These are phyloP conservation scores for Pyricularia pennisetigena DNA, from an alignment of 2,329 filamentous ascomycete species.

Conservation along the genomic window DNA sequence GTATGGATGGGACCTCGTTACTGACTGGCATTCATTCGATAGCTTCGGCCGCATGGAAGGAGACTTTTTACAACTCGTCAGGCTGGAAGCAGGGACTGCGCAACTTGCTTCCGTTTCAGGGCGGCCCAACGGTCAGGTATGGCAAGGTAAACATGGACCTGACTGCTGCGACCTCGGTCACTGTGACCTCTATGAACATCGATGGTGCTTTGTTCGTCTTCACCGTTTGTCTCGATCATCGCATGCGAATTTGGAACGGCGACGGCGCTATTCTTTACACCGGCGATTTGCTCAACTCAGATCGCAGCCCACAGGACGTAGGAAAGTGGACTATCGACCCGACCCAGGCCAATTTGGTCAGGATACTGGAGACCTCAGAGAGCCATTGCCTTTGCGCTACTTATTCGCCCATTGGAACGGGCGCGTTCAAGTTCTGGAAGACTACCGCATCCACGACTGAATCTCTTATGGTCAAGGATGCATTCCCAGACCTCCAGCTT, in stretches of 20 bases:
- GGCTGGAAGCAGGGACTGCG: conserved; percentile 60
- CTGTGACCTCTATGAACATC: conserved; percentile 41
- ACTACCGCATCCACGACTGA: conserved; percentile 57
- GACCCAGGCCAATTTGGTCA: conserved; percentile 65
- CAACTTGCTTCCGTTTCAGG: conserved; percentile 57
- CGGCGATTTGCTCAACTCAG: conserved; percentile 66
- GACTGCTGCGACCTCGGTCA: conserved; percentile 55
- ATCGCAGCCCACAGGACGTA: conserved; percentile 55
- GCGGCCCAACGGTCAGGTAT: conserved; percentile 52
- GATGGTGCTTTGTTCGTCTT: conserved; percentile 49
- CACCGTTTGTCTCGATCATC: conserved; percentile 82
- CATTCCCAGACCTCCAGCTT: conserved; percentile 54
- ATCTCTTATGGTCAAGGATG: conserved; percentile 56
- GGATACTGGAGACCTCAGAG: conserved; percentile 50
- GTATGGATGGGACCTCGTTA: background rate
- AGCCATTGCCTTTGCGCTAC: conserved; percentile 57
- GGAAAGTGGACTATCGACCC: conserved; percentile 73
- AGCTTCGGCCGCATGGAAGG: conserved; percentile 44
- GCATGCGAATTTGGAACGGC: conserved; percentile 81
- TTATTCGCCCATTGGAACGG: conserved; percentile 77
- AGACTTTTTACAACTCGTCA: conserved; percentile 63
- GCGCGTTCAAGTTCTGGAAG: conserved; percentile 92
- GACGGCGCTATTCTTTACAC: conserved; percentile 68
- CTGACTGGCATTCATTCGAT: conserved; percentile 2
- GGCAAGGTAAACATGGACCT: conserved; percentile 57